phyloP scores from a whole-genome alignment of 2,329 filamentous ascomycete genomes.

The Colletotrichum cuscutae region DNA sequence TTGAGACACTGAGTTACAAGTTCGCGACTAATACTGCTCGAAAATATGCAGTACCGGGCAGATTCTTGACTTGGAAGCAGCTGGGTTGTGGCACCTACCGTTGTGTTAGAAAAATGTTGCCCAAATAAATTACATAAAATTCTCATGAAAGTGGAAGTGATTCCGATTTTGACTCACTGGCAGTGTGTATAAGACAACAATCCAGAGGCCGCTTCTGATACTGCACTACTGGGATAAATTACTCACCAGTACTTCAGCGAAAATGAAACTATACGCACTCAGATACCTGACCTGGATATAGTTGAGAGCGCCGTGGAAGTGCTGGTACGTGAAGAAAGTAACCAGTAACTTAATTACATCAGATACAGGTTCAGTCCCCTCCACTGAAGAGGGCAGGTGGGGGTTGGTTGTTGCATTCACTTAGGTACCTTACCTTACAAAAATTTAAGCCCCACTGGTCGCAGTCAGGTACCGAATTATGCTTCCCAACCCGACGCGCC shows the following conservation, averaged over 20 bases:
- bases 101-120: not conserved
- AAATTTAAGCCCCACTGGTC: conserved; percentile 17
- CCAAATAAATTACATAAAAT: not conserved
- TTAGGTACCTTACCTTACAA: not conserved
- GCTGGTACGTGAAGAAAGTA: not conserved
- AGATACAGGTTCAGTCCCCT: not conserved
- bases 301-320: not conserved
- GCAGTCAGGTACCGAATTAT: not conserved
- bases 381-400: conserved; percentile 39
- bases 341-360: not conserved
- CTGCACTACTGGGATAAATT: not conserved
- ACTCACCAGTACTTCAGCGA: not conserved
- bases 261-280: not conserved
- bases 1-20: not conserved
- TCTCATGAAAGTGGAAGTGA: not conserved
- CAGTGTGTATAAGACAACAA: not conserved
- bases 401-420: conserved; percentile 25
- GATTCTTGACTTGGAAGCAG: not conserved
- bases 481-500: not conserved
- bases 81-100: not conserved
- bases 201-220: not conserved
- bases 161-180: not conserved
- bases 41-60: not conserved
- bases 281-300: not conserved
- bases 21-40: not conserved